Base-by-base conservation (phyloP, 2,329 filamentous ascomycete genomes). In the Zymoseptoria tritici region DNA sequence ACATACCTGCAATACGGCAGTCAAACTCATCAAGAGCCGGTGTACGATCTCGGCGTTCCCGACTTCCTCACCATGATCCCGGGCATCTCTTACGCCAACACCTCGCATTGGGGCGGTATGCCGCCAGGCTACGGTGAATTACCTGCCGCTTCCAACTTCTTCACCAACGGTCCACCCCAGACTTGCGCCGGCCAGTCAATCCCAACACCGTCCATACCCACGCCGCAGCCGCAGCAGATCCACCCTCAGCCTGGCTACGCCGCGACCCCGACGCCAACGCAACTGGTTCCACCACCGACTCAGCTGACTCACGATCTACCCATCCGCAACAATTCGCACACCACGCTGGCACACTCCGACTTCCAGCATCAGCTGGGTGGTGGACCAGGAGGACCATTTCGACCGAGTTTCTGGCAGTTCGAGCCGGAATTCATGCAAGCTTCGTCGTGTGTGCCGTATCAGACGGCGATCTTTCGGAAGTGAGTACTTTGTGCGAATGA, bases 391-490 rank as follows among this genome's bases (percentile, higher is more conserved):
- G 74, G 74, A 13, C 76, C 76, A 9, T 80, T 80, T 65, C 70
- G 79, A 57, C 75, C 76, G 1, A 80, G 78, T 4, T 70, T 72
- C 57, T 80, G 76, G 64, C 75, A 80, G 64, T 66, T 78, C 22
- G 74, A 80, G 59, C 71, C 74, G 5, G 74, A 75, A 31, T 76
- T 77, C 62, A 70, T 72, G 24, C 70, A 74, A 22, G 72, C 71
- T 42, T 72, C 74, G 21, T 70, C 71, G 22, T 74, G 75, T 53
- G 64, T 72, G 61, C 75, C 77, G 20, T 79, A 78, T 60, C 77
- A 79, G 64, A 81, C 79, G 20, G 74, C 77, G 2, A 79, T 79
- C 61, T 80, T 81, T 68, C 75, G 76, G 62, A 79, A 71, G 69
- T 71, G 61, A 61, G 69, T 66, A 5, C 19, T 26, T 52, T 46